These are phyloP conservation scores for Pachyrhizus erosus DNA, from an alignment of 306 rosid genomes.

Conservation along the genomic window DNA sequence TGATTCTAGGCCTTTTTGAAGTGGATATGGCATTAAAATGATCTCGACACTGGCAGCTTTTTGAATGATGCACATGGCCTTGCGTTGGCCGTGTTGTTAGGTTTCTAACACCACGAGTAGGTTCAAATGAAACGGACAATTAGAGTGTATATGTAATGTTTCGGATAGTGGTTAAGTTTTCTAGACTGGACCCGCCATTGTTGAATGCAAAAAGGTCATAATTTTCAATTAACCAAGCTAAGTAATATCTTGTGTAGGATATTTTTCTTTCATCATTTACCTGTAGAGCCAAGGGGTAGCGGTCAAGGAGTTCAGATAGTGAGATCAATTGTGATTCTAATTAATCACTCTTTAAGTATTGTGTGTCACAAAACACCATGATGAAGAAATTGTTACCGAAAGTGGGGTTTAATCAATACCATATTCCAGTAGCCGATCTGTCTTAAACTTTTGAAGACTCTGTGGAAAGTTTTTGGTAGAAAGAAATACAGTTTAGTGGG, in stretches of 20 bases:
- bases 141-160: slow-evolving; percentile 21
- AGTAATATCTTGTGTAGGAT: neutral
- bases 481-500: slow-evolving; percentile 44
- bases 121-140: slow-evolving; percentile 50
- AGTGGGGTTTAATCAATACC: slow-evolving; percentile 38
- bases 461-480: slow-evolving; percentile 35
- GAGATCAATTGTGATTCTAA: slow-evolving; percentile 31
- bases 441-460: slow-evolving; percentile 35
- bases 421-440: slow-evolving; percentile 48
- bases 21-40: neutral
- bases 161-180: slow-evolving; percentile 31
- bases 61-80: slow-evolving; percentile 46
- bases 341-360: neutral
- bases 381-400: slow-evolving; percentile 30
- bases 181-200: slow-evolving; percentile 33
- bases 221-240: neutral
- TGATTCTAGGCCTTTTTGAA: too few relatives aligned
- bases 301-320: slow-evolving; percentile 49
- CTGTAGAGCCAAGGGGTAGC: slow-evolving; percentile 29
- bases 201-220: neutral
- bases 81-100: slow-evolving; percentile 35
- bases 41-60: neutral
- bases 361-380: slow-evolving; percentile 29
- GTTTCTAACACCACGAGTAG: slow-evolving; percentile 41
- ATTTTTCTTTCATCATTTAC: slow-evolving; percentile 5